Conservation (phyloP, 176 grass and related monocot species). For the Saccharum officinarum region DNA sequence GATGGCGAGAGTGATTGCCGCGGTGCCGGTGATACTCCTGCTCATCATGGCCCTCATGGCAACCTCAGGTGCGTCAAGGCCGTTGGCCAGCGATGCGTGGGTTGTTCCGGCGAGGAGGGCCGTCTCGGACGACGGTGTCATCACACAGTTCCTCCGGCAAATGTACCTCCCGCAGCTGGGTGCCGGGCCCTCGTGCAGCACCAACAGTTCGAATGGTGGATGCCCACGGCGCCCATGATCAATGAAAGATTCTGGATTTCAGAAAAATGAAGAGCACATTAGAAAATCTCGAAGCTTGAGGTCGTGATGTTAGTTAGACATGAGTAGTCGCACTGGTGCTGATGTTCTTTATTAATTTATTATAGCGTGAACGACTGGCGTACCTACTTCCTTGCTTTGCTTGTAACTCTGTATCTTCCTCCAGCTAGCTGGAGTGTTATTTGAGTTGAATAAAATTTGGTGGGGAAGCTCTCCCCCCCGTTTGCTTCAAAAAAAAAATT, state of each 20-base stretch:
- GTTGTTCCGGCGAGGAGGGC: background rate
- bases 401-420: too few species aligned
- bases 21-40: background rate
- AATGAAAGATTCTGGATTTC: background rate
- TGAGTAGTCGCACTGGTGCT: background rate
- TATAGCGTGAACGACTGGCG: too few species aligned
- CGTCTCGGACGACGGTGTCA: background rate
- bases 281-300: too few species aligned
- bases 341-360: background rate
- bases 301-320: background rate
- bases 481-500: too few species aligned
- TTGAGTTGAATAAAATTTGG: too few species aligned
- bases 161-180: background rate
- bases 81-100: background rate
- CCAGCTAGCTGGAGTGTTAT: too few species aligned
- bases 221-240: background rate
- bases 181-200: background rate
- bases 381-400: too few species aligned
- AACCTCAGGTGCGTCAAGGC: background rate
- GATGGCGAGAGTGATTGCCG: background rate
- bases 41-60: background rate
- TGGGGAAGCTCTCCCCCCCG: too few species aligned
- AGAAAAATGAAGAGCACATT: background rate
- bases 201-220: background rate
- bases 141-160: background rate